phyloP scores from a whole-genome alignment of 441 rosid species.

The Croton laevigatus region DNA sequence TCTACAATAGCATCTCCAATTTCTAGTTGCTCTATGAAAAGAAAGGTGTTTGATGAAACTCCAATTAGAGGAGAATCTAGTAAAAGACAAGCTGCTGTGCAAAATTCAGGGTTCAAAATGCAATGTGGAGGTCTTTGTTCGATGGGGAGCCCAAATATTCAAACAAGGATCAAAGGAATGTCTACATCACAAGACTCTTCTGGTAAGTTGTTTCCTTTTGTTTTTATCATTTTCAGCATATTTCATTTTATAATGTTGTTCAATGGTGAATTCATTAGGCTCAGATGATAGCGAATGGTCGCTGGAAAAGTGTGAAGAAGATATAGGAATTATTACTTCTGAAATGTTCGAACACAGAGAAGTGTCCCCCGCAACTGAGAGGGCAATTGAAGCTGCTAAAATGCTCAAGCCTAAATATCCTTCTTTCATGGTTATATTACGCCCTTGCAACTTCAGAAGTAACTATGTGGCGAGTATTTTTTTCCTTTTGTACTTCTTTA shows the following conservation, averaged over 20 bases:
- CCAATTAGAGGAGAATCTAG: neutral
- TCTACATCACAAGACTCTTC: neutral
- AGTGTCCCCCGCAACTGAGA: slow-evolving; percentile 1
- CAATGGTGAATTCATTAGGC: neutral
- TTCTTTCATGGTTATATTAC: slow-evolving; percentile 18
- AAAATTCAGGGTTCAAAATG: neutral
- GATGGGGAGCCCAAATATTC: neutral
- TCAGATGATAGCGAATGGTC: slow-evolving; percentile 4
- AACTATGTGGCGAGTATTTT: neutral
- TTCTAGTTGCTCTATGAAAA: neutral
- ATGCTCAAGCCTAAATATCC: slow-evolving; percentile 17
- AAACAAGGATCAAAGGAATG: neutral
- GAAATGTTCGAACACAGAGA: neutral
- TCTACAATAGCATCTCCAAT: neutral
- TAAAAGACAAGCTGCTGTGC: neutral
- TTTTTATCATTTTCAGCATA: neutral
- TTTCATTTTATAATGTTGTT: neutral
- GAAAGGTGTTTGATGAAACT: slow-evolving; percentile 3
- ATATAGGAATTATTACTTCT: neutral
- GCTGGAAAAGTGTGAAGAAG: neutral
- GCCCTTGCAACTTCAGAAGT: neutral
- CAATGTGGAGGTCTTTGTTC: neutral
- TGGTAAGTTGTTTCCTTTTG: slow-evolving; percentile 11
- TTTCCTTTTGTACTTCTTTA: neutral
- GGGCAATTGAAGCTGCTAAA: slow-evolving; percentile 18